Percentiles rank a stretch among this genome's conserved stretches.
phyloP scores from a whole-genome alignment of 2,329 filamentous ascomycete genomes.

The Clarireedia paspali region DNA sequence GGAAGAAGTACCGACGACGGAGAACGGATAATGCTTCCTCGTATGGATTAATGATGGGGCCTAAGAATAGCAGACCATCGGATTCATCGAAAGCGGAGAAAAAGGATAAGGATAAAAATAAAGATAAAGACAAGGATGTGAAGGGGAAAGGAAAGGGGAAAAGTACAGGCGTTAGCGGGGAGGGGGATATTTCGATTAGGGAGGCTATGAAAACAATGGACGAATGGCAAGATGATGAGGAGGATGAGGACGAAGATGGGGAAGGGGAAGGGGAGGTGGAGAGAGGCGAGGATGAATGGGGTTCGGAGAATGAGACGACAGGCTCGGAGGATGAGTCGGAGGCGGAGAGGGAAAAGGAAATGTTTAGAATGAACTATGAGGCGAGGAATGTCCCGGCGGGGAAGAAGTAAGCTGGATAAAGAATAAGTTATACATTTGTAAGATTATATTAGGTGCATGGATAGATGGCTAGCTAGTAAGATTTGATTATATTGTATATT shows the following conservation, averaged over 20 bases:
- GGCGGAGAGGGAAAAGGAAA: slow-evolving; percentile 9
- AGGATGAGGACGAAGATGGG: background rate
- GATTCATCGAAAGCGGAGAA: background rate
- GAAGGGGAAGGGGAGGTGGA: slow-evolving; percentile 1
- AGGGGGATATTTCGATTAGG: slow-evolving; percentile 1
- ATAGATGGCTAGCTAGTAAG: too few relatives aligned
- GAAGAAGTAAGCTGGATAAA: too few relatives aligned
- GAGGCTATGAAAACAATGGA: background rate
- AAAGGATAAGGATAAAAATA: background rate
- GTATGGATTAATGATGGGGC: slow-evolving; percentile 7
- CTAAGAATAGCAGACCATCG: background rate
- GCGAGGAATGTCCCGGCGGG: background rate
- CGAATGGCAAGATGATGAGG: background rate
- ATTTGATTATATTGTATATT: too few relatives aligned
- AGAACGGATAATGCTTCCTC: background rate
- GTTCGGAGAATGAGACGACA: slow-evolving; percentile 7
- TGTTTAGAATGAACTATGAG: slow-evolving; percentile 8
- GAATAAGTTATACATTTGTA: too few relatives aligned
- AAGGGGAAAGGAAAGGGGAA: background rate
- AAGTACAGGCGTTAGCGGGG: background rate
- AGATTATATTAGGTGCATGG: too few relatives aligned
- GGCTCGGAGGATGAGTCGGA: slow-evolving; percentile 6
- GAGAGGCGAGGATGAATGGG: slow-evolving; percentile 1
- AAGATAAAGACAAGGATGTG: background rate
- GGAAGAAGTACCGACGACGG: slow-evolving; percentile 8